A percentile compares a stretch with the other conserved stretches of the same genome.
Conservation (phyloP, 2,329 filamentous ascomycete species). For the Cercospora sp. region DNA sequence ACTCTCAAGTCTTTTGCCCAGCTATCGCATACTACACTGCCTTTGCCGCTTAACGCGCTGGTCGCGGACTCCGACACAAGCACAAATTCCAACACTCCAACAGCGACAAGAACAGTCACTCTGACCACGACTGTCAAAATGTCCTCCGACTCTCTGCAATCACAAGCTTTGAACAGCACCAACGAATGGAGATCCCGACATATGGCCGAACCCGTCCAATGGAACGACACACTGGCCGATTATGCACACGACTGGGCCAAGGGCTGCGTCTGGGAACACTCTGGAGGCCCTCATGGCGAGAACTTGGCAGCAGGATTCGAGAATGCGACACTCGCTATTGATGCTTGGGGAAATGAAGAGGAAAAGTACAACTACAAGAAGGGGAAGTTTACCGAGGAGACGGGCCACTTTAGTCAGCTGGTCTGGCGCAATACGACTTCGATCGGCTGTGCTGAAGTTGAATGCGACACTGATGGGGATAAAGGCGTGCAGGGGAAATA, state of each 20-base stretch:
- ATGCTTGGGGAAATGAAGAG: slow-evolving; percentile 38
- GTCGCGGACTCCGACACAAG: neutral
- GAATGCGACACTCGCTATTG: slow-evolving; percentile 30
- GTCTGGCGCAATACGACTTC: slow-evolving; percentile 37
- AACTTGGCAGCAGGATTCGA: slow-evolving; percentile 36
- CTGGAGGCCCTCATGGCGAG: slow-evolving; percentile 37
- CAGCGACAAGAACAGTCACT: neutral
- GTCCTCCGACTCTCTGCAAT: slow-evolving; percentile 21
- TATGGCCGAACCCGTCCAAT: slow-evolving; percentile 28
- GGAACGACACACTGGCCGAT: slow-evolving; percentile 33
- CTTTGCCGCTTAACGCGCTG: slow-evolving; percentile 12
- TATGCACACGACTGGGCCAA: slow-evolving; percentile 34
- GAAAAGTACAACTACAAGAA: slow-evolving; percentile 33
- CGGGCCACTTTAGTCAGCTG: slow-evolving; percentile 40
- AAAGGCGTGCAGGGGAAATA: slow-evolving; percentile 30
- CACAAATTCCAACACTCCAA: neutral
- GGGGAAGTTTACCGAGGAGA: slow-evolving; percentile 30
- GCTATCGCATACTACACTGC: neutral
- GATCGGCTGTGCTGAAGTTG: slow-evolving; percentile 34
- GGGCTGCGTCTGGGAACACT: slow-evolving; percentile 37
- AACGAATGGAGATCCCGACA: slow-evolving; percentile 35
- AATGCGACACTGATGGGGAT: slow-evolving; percentile 27
- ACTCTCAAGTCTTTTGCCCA: neutral
- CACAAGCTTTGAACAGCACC: slow-evolving; percentile 36
- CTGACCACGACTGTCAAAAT: slow-evolving; percentile 1